phyloP scores from a whole-genome alignment of 2,329 filamentous ascomycete species.

The Aureobasidium uvarum region DNA sequence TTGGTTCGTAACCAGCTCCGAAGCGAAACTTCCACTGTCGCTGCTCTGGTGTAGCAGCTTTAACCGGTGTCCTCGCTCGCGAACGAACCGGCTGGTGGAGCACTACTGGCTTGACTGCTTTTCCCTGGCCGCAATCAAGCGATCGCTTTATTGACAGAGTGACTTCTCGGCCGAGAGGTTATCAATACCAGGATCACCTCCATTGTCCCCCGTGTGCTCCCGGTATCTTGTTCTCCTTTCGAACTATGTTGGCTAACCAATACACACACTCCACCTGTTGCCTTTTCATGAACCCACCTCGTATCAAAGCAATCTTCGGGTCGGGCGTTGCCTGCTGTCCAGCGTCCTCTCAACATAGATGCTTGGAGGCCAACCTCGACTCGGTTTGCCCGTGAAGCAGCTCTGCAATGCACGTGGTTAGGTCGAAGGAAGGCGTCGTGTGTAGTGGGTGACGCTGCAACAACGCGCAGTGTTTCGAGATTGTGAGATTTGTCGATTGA shows the following conservation, averaged over 20 bases:
- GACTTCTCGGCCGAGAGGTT: constrained; percentile 6
- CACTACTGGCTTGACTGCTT: constrained; percentile 1
- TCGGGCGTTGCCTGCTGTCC: background rate
- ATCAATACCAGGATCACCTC: background rate
- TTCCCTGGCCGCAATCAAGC: background rate
- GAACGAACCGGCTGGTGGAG: background rate
- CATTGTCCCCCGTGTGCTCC: too few relatives aligned
- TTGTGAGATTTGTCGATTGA: too few relatives aligned
- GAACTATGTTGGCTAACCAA: background rate
- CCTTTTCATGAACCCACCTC: background rate
- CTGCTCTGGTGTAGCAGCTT: background rate
- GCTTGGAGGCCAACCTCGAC: background rate
- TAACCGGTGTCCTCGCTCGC: background rate
- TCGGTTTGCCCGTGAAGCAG: background rate
- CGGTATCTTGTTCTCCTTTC: background rate
- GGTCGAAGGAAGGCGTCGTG: background rate
- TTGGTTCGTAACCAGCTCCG: background rate
- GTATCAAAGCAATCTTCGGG: background rate
- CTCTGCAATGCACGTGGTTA: background rate
- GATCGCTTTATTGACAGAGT: constrained; percentile 2
- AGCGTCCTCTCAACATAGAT: background rate
- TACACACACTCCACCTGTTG: background rate
- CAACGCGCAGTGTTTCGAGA: too few relatives aligned
- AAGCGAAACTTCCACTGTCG: background rate
- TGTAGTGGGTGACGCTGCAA: too few relatives aligned